Percentiles rank a stretch among this genome's conserved stretches.
Evolutionary conservation across 768 basidiomycete species (phyloP).

Genomic region (Lactifluus subvellereus): DNA sequence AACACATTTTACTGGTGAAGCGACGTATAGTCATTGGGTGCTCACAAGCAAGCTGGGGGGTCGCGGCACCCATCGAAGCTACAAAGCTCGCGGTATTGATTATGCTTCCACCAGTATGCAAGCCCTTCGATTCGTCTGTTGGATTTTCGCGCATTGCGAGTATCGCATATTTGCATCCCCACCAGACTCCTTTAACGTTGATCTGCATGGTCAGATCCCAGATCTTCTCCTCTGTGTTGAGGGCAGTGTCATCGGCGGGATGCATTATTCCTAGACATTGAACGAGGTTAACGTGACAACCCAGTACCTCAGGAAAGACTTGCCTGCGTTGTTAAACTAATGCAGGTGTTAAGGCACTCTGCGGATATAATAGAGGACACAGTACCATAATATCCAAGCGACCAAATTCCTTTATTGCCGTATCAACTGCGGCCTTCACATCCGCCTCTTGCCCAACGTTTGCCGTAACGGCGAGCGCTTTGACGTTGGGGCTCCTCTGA

Average conservation of each 20-base stretch:
- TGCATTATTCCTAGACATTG: conserved; percentile 86
- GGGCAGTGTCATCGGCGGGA: conserved; percentile 85
- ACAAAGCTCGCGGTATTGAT: conserved; percentile 99
- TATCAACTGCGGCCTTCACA: conserved; percentile 74
- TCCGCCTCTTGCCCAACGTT: conserved; percentile 90
- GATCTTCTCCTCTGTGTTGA: conserved; percentile 94
- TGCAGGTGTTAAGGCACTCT: not conserved
- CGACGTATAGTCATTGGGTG: conserved; percentile 19
- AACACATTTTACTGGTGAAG: not conserved
- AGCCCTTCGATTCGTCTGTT: conserved; percentile 70
- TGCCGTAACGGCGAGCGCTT: conserved; percentile 61
- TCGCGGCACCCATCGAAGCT: conserved; percentile 91
- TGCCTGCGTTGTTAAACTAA: conserved; percentile 92
- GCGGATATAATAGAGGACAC: conserved; percentile 23
- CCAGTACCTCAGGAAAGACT: conserved; percentile 16
- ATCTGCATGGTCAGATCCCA: conserved; percentile 93
- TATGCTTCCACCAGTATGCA: conserved; percentile 82
- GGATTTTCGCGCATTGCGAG: conserved; percentile 93
- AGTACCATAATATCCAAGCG: conserved; percentile 88
- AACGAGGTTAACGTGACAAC: not conserved
- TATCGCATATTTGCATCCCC: conserved; percentile 97
- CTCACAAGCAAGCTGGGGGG: conserved; percentile 95
- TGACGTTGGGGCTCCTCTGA: conserved; percentile 61
- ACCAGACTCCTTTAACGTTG: conserved; percentile 99
- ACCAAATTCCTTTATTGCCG: conserved; percentile 81